These are phyloP conservation scores for Backusella macrospora DNA, from an alignment of 192 early-diverging fungal species.

Conservation along the genomic window DNA sequence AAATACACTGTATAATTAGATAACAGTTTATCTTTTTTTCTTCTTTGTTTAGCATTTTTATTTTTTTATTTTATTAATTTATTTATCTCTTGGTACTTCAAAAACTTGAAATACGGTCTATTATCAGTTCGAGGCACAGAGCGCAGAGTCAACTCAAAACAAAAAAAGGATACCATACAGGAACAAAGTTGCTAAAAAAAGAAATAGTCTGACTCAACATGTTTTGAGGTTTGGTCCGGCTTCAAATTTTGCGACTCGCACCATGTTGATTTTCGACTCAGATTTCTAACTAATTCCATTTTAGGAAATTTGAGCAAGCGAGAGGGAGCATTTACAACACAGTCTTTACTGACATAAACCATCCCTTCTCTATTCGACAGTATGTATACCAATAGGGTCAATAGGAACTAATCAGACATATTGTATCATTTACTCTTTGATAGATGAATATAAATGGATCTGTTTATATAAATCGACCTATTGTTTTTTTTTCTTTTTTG, in stretches of 20 bases:
- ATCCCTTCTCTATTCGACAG: conserved; percentile 24
- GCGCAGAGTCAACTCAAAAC: background rate
- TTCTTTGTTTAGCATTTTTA: background rate
- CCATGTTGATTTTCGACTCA: background rate
- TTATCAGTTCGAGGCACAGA: background rate
- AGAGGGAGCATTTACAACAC: conserved; percentile 16
- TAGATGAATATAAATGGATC: background rate
- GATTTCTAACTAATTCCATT: background rate
- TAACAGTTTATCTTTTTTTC: background rate
- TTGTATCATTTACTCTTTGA: background rate
- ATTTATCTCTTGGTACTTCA: background rate
- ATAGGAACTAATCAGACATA: background rate
- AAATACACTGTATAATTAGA: conserved; percentile 11
- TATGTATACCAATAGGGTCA: conserved; percentile 19
- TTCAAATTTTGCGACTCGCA: background rate
- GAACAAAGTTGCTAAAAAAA: background rate
- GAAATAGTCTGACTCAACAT: background rate
- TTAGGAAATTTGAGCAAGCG: background rate
- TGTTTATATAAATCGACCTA: background rate
- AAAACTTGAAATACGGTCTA: background rate
- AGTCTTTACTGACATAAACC: conserved; percentile 3
- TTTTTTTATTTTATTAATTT: conserved; percentile 1
- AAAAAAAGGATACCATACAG: background rate
- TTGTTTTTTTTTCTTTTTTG: background rate
- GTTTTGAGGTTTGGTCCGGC: background rate